These are phyloP conservation scores for Abrus precatorius DNA, from an alignment of 306 rosid genomes.

Conservation along the genomic window DNA sequence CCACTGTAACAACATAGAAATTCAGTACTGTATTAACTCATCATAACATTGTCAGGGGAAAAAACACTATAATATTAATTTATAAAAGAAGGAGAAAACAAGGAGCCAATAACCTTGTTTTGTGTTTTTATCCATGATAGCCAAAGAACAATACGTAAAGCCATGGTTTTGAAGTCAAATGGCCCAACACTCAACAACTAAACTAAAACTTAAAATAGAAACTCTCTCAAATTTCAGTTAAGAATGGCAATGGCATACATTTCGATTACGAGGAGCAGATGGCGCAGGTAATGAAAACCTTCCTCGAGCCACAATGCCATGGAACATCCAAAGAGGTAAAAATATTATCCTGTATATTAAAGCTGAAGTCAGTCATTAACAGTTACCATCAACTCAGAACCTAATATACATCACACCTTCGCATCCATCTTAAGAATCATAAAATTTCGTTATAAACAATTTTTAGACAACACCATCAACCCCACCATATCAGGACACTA, in stretches of 20 bases:
- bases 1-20: constrained; percentile 85
- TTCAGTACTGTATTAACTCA: constrained; percentile 33
- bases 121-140: constrained; percentile 21
- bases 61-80: constrained; percentile 6
- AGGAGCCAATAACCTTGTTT: constrained; percentile 28
- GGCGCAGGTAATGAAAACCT: constrained; percentile 99
- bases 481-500: constrained; percentile 13
- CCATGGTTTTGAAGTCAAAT: constrained; percentile 37
- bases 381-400: constrained; percentile 21
- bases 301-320: constrained; percentile 94
- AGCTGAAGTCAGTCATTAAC: constrained; percentile 41
- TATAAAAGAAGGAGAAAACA: constrained; percentile 27
- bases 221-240: constrained; percentile 33
- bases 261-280: constrained; percentile 91
- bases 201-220: constrained; percentile 36
- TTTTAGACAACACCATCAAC: not conserved
- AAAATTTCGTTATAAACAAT: constrained; percentile 18
- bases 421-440: constrained; percentile 20
- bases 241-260: constrained; percentile 63
- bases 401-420: constrained; percentile 14
- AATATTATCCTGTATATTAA: constrained; percentile 74
- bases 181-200: constrained; percentile 14
- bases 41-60: not conserved
- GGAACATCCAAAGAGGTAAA: constrained; percentile 94
- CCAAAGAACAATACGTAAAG: constrained; percentile 37